phyloP scores from a whole-genome alignment of 2,329 filamentous ascomycete genomes.

The Botryotinia convoluta region DNA sequence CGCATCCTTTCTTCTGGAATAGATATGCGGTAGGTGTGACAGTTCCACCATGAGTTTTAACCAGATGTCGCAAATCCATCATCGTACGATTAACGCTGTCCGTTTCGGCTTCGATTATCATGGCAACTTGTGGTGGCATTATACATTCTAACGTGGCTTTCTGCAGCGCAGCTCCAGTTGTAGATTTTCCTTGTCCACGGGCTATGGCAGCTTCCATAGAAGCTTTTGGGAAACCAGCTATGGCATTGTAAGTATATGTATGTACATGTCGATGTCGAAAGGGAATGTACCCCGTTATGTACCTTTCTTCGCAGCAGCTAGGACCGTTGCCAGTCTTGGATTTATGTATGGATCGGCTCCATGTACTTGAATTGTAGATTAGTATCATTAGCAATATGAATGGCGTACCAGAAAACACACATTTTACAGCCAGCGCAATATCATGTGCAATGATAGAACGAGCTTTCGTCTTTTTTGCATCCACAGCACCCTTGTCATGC shows the following conservation, averaged over 20 bases:
- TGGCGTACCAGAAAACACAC: constrained; percentile 45
- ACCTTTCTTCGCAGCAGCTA: constrained; percentile 77
- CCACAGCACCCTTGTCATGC: constrained; percentile 87
- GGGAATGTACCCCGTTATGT: constrained; percentile 36
- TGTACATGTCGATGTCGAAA: constrained; percentile 19
- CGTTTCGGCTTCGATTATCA: constrained; percentile 82
- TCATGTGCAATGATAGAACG: constrained; percentile 67
- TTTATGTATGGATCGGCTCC: constrained; percentile 74
- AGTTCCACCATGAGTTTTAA: constrained; percentile 70
- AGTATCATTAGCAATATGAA: constrained; percentile 17
- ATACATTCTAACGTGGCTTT: constrained; percentile 76
- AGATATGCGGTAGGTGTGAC: constrained; percentile 76
- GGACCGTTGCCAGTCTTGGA: constrained; percentile 68
- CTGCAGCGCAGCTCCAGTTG: constrained; percentile 74
- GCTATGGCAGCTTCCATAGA: constrained; percentile 83
- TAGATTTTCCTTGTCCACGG: constrained; percentile 80
- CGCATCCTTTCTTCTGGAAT: constrained; percentile 76
- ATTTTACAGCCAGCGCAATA: constrained; percentile 72
- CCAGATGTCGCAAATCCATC: constrained; percentile 66
- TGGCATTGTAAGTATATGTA: constrained; percentile 26
- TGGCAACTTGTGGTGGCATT: constrained; percentile 65
- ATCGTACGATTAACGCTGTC: constrained; percentile 74
- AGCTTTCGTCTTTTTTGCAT: constrained; percentile 72
- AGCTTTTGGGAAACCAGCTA: constrained; percentile 76
- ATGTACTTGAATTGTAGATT: constrained; percentile 53